These are phyloP conservation scores for Globisporangium abappressorium DNA, from an alignment of 352 stramenopile species.

Conservation along the genomic window DNA sequence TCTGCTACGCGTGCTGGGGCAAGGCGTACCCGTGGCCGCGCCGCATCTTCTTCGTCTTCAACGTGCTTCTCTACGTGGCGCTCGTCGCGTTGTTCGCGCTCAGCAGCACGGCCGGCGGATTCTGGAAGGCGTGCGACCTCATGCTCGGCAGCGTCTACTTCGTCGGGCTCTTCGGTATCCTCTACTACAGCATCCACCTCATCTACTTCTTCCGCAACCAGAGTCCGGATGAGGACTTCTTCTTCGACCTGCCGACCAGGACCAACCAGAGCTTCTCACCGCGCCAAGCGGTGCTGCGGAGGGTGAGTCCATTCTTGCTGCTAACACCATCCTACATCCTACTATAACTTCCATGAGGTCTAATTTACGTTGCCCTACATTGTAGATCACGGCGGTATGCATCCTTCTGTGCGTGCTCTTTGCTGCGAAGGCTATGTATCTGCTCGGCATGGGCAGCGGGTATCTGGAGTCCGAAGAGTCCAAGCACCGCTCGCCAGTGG, in stretches of 20 bases:
- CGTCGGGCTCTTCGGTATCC: conserved; percentile 54
- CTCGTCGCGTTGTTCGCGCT: conserved; percentile 50
- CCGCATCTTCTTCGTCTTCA: conserved; percentile 74
- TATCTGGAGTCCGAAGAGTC: conserved; percentile 59
- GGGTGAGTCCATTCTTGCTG: conserved; percentile 29
- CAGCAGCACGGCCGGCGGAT: conserved; percentile 38
- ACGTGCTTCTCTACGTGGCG: conserved; percentile 64
- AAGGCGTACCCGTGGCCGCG: conserved; percentile 71
- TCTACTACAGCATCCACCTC: conserved; percentile 80
- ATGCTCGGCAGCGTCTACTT: conserved; percentile 65
- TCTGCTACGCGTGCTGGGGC: conserved; percentile 83
- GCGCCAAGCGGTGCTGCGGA: conserved; percentile 59
- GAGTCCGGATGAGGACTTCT: conserved; percentile 74
- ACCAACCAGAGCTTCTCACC: conserved; percentile 31
- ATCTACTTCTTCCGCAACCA: conserved; percentile 81
- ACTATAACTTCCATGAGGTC: conserved; percentile 3
- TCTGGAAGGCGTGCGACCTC: conserved; percentile 71
- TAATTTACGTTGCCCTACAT: conserved; percentile 8
- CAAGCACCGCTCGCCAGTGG: conserved; percentile 56
- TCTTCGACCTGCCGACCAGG: conserved; percentile 65
- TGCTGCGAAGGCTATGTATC: conserved; percentile 57
- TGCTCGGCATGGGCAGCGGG: conserved; percentile 66
- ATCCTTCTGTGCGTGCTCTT: conserved; percentile 73
- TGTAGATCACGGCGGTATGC: conserved; percentile 73
- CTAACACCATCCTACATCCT: neutral